Percentiles rank a stretch among this genome's conserved stretches.
phyloP scores from a whole-genome alignment of 1,139 yeast species.

The Maudiozyma humilis region DNA sequence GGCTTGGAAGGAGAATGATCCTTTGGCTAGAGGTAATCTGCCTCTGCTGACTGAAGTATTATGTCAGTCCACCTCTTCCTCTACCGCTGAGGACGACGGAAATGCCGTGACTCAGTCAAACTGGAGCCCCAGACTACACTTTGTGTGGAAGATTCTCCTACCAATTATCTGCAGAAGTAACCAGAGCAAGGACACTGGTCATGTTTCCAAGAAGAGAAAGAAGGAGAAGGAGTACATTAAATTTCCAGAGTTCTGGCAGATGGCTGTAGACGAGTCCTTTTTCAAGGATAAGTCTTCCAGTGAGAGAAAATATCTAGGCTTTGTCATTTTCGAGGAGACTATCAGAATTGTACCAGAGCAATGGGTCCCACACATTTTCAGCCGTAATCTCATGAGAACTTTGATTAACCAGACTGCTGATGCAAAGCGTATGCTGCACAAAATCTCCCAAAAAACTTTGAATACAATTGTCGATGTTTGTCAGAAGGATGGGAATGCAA shows the following conservation, averaged over 20 bases:
- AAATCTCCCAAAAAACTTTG: slow-evolving; percentile 51
- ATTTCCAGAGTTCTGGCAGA: slow-evolving; percentile 71
- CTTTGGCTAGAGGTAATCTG: slow-evolving; percentile 61
- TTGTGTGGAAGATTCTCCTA: slow-evolving; percentile 70
- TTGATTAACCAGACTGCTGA: slow-evolving; percentile 72
- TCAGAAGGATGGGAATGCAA: slow-evolving; percentile 31
- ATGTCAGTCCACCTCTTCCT: slow-evolving; percentile 43
- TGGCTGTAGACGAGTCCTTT: slow-evolving; percentile 69
- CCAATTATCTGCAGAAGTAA: slow-evolving; percentile 28
- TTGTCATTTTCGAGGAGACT: slow-evolving; percentile 56
- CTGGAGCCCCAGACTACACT: slow-evolving; percentile 76
- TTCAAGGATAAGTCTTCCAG: slow-evolving; percentile 71
- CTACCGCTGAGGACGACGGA: slow-evolving; percentile 28
- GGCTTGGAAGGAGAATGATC: slow-evolving; percentile 66
- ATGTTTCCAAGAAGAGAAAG: slow-evolving; percentile 33
- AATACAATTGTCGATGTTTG: slow-evolving; percentile 35
- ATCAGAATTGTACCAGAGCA: slow-evolving; percentile 33
- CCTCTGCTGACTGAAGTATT: slow-evolving; percentile 54
- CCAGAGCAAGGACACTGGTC: slow-evolving; percentile 20
- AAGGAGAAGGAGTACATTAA: slow-evolving; percentile 27
- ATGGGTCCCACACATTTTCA: slow-evolving; percentile 41
- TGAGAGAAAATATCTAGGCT: slow-evolving; percentile 84
- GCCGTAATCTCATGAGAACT: slow-evolving; percentile 65
- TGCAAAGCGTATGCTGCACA: slow-evolving; percentile 55
- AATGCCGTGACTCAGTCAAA: slow-evolving; percentile 37